These are phyloP conservation scores for Pestalotiopsis sp. DNA, from an alignment of 2,329 filamentous ascomycete species.

Conservation along the genomic window DNA sequence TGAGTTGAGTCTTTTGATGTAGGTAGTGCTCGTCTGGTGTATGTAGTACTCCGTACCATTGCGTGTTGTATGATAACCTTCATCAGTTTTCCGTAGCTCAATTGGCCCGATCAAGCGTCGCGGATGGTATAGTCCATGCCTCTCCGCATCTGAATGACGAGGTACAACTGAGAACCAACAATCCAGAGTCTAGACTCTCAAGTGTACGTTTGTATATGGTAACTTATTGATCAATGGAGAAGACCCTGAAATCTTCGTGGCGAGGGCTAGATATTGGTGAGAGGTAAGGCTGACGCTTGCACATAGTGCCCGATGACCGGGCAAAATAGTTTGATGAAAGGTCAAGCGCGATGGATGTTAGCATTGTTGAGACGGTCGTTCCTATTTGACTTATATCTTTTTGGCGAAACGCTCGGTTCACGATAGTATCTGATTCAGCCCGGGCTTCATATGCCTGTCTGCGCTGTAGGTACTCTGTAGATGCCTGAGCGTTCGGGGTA, in stretches of 20 bases:
- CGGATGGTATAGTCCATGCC: not conserved
- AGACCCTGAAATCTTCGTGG: not conserved
- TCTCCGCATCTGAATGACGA: not conserved
- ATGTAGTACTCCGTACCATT: not conserved
- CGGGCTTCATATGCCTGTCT: not conserved
- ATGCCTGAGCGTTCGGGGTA: not conserved
- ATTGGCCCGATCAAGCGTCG: not conserved
- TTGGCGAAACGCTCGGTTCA: not conserved
- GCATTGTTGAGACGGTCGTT: not conserved
- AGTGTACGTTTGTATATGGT: not conserved
- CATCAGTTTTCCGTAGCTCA: not conserved
- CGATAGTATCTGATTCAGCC: not conserved
- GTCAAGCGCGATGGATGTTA: not conserved
- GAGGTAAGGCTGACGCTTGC: slow-evolving; percentile 1
- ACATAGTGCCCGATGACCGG: not conserved
- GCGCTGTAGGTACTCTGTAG: not conserved
- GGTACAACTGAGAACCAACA: not conserved
- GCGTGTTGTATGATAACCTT: no score
- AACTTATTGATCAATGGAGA: not conserved
- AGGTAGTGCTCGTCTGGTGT: not conserved
- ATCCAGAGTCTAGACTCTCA: not conserved
- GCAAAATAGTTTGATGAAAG: not conserved
- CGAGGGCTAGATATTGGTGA: not conserved
- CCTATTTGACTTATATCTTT: not conserved
- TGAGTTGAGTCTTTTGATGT: not conserved